phyloP scores from a whole-genome alignment of 2,329 filamentous ascomycete genomes.

The Macrophomina phaseolina region DNA sequence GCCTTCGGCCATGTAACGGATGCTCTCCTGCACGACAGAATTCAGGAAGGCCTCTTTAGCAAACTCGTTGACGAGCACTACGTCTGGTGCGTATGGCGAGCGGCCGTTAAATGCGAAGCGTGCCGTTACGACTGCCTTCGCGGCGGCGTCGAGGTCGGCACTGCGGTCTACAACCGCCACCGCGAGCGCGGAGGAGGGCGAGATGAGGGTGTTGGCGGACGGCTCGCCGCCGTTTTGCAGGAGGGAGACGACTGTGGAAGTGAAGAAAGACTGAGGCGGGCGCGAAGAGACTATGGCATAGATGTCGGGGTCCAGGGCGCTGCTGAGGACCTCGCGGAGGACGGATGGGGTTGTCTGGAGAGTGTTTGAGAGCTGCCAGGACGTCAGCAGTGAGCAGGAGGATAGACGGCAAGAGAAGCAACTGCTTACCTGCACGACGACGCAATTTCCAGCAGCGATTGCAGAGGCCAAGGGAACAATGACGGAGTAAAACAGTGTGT shows the following conservation, averaged over 20 bases:
- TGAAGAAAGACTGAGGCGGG: constrained; percentile 34
- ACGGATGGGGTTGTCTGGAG: constrained; percentile 44
- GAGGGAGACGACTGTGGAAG: constrained; percentile 39
- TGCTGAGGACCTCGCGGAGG: constrained; percentile 46
- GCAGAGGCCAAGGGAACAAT: constrained; percentile 54
- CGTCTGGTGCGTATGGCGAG: constrained; percentile 66
- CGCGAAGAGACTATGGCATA: constrained; percentile 51
- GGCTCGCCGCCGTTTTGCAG: constrained; percentile 39
- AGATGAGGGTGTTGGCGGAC: constrained; percentile 41
- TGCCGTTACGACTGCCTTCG: constrained; percentile 58
- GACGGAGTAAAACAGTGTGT: constrained; percentile 57
- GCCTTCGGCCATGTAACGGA: constrained; percentile 35
- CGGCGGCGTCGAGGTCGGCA: constrained; percentile 60
- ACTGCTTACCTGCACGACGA: constrained; percentile 53
- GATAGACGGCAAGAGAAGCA: neutral
- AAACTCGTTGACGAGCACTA: constrained; percentile 70
- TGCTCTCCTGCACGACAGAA: constrained; percentile 36
- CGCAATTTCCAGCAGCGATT: constrained; percentile 58
- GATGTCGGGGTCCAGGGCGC: constrained; percentile 55
- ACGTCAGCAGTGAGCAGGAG: neutral
- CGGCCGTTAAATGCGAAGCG: constrained; percentile 61
- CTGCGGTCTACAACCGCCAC: constrained; percentile 67
- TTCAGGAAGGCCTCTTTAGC: constrained; percentile 56
- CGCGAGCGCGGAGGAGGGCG: constrained; percentile 42
- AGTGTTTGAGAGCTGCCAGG: constrained; percentile 47